Evolutionary conservation across 1,284 basidiomycete species (phyloP).

Genomic region (Ceratobasidium papillatum): DNA sequence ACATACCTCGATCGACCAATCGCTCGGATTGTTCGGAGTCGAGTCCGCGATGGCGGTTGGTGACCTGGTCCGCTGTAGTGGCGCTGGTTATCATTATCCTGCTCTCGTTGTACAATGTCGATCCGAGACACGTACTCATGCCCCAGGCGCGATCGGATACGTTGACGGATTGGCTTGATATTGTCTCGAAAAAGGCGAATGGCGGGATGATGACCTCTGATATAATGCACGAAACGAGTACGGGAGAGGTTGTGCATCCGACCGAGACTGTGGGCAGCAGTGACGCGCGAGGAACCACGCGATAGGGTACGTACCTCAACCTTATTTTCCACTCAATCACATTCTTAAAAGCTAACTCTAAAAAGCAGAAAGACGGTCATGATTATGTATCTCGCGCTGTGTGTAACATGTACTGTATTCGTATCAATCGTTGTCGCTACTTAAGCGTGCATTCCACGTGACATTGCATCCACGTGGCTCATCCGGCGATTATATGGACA

Average conservation of each 20-base stretch:
- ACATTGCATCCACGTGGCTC: neutral
- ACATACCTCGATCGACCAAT: neutral
- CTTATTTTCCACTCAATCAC: neutral
- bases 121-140: conserved; percentile 7
- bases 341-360: no score
- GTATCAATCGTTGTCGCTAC: neutral
- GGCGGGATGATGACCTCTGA: neutral
- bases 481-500: neutral
- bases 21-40: neutral
- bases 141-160: conserved; percentile 16
- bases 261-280: neutral
- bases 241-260: neutral
- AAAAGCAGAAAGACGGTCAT: no score
- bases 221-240: neutral
- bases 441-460: neutral
- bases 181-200: conserved; percentile 7
- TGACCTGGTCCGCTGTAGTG: conserved; percentile 10
- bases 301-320: neutral
- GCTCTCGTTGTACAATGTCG: conserved; percentile 16
- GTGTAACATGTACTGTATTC: neutral
- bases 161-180: conserved; percentile 7
- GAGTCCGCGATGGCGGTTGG: neutral
- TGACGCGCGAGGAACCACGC: neutral
- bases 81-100: conserved; percentile 10
- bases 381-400: no score